Conservation (phyloP, 345 rosid genomes). For the Linum trigynum region DNA sequence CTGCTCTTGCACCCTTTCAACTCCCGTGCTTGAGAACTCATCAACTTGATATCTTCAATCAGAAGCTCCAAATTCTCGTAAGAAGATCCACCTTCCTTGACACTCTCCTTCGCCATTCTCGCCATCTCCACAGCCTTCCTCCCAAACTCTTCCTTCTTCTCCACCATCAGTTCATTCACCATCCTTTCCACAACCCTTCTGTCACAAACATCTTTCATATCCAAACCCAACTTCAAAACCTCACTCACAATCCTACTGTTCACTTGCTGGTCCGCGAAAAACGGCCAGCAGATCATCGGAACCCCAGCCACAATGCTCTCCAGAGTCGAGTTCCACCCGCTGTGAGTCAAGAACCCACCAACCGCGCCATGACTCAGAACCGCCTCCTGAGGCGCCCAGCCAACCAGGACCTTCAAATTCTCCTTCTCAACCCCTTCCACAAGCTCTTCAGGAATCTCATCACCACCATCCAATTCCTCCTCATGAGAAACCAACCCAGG, state of each 20-base stretch:
- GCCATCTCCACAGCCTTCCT: constrained; percentile 22
- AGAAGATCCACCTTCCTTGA: constrained; percentile 34
- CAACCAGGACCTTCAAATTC: constrained; percentile 15
- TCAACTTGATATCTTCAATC: constrained; percentile 27
- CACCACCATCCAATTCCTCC: neutral
- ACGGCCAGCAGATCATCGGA: constrained; percentile 76
- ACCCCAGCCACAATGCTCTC: constrained; percentile 53
- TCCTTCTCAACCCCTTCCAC: constrained; percentile 8
- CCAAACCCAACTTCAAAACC: constrained; percentile 53
- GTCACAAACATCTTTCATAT: constrained; percentile 57
- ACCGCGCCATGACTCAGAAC: constrained; percentile 39
- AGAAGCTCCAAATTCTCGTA: constrained; percentile 25
- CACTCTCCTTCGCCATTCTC: constrained; percentile 18
- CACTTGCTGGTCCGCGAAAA: constrained; percentile 42
- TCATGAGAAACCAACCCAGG: constrained; percentile 9
- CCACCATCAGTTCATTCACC: constrained; percentile 51
- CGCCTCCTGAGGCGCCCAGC: constrained; percentile 42
- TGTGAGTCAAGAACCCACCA: constrained; percentile 57
- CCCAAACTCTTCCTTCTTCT: constrained; percentile 30
- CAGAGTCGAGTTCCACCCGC: constrained; percentile 74
- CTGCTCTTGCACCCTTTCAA: too few species aligned
- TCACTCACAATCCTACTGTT: constrained; percentile 50
- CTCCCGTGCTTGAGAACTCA: neutral
- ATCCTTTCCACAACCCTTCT: constrained; percentile 39
- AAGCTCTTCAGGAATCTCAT: constrained; percentile 16